Evolutionary conservation across 2,329 filamentous ascomycete species (phyloP).

Genomic region (Tricladium varicosporioides): DNA sequence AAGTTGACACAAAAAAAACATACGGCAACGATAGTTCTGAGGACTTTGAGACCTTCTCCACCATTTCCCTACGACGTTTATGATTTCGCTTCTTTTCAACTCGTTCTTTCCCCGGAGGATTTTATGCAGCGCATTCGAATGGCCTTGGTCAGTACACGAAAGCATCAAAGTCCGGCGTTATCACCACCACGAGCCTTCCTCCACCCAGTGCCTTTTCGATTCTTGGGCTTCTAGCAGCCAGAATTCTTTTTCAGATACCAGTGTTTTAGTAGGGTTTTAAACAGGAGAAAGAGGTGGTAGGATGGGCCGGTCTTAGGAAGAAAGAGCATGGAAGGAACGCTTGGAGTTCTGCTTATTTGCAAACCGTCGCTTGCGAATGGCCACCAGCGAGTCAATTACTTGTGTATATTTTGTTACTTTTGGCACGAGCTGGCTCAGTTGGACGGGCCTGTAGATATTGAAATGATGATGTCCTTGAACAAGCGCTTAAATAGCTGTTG

Average conservation of each 20-base stretch:
- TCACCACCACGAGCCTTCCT: slow-evolving; percentile 2
- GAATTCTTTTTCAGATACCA: slow-evolving; percentile 14
- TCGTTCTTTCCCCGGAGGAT: background rate
- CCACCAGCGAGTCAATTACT: background rate
- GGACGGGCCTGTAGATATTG: slow-evolving; percentile 24
- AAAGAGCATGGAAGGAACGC: background rate
- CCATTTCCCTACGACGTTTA: slow-evolving; percentile 10
- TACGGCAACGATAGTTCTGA: no score
- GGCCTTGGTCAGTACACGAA: background rate
- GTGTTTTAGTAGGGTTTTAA: slow-evolving; percentile 14
- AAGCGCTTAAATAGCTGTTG: background rate
- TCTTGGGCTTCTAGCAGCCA: background rate
- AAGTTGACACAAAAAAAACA: no score
- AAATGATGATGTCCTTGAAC: slow-evolving; percentile 16
- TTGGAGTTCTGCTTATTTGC: slow-evolving; percentile 1
- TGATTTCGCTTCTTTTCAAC: slow-evolving; percentile 7
- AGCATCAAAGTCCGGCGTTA: background rate
- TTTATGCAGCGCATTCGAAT: background rate
- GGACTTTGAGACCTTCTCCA: background rate
- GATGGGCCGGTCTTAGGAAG: background rate
- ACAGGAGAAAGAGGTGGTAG: background rate
- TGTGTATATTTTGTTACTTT: slow-evolving; percentile 23
- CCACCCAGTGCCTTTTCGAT: slow-evolving; percentile 4
- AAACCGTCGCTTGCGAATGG: background rate
- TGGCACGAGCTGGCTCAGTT: slow-evolving; percentile 19